Base-by-base conservation (phyloP, 2,329 filamentous ascomycete genomes). In the Aureobasidium lini region DNA sequence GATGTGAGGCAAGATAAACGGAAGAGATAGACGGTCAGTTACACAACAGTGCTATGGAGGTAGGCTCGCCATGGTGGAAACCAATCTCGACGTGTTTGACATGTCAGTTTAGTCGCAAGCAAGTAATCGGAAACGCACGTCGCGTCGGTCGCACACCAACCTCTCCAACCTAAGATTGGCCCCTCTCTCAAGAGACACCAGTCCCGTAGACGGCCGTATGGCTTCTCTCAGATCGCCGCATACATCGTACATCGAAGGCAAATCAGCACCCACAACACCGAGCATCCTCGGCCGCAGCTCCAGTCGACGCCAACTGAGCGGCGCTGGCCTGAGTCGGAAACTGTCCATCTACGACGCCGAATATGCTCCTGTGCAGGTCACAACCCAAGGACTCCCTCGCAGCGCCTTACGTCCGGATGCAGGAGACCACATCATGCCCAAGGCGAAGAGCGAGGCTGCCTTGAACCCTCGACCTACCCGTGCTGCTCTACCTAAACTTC, bases 161-260 rank as follows among this genome's bases (percentile, higher is more conserved):
- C 76, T 86, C 56, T 73, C 80, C 65, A 78, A 83, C 66, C 76
- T 85, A 62, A 84, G 83, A 44, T 76, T 85, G n/a, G 81, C 82
- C 65, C 83, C 83, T 40, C 75, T 86, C 59, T 70, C 70, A 28
- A 81, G 78, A 58, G 74, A 76, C 63, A 70, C 73, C 34, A 49
- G 44, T 13, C 54, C 54, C 6, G 42, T 32, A n/a, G 42, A 47
- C 6, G 39, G 44, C 6, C 32, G 43, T 9, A 31, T 32, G 11
- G 9, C 16, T 3, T 31, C 40, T 10, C 23, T 46, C 15, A 10
- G 34, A 31, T 49, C 54, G 65, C 39, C 65, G 62, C 69, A 72
- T 49, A 65, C 69, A 8, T 78, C 77, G 6, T 80, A 80, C 66
- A 76, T 80, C 37, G 73, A 76, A 50, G 75, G 75, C 62, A 74